These are phyloP conservation scores for Coprinopsis cinerea DNA, from an alignment of 768 basidiomycete species.

Conservation along the genomic window DNA sequence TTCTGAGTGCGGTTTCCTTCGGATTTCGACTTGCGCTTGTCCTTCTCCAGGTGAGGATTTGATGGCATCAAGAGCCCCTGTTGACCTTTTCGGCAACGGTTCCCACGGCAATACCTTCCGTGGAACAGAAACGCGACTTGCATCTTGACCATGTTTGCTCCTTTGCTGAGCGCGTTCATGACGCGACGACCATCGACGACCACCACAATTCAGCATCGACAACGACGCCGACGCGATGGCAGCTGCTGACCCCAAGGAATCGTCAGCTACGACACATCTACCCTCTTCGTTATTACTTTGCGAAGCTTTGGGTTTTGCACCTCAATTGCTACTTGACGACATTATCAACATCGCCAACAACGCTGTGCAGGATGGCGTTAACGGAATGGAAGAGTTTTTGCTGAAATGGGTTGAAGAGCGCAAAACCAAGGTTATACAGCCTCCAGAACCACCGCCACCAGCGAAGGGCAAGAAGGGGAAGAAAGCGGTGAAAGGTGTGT, in stretches of 20 bases:
- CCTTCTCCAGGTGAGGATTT: no score
- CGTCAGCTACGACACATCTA: conserved; percentile 8
- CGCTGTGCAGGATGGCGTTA: conserved; percentile 70
- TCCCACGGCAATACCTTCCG: no score
- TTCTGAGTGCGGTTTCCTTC: no score
- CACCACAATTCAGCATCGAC: not conserved
- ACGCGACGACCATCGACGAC: not conserved
- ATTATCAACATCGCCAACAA: conserved; percentile 81
- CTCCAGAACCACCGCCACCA: conserved; percentile 23
- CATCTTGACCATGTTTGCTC: no score
- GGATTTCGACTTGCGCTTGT: no score
- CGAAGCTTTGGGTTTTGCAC: conserved; percentile 79
- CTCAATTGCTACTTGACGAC: conserved; percentile 80
- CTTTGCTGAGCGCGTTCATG: not conserved
- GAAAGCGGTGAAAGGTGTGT: conserved; percentile 13
- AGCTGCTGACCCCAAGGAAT: not conserved
- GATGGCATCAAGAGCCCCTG: no score
- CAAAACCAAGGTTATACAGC: conserved; percentile 14
- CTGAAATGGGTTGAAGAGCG: conserved; percentile 64
- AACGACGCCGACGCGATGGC: not conserved
- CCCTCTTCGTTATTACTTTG: conserved; percentile 47
- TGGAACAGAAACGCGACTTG: not conserved
- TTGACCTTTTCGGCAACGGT: no score
- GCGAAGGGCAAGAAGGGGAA: conserved; percentile 11
- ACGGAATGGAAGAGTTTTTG: conserved; percentile 75